Conservation (phyloP, 106 monocot species). For the Acorus calamus region DNA sequence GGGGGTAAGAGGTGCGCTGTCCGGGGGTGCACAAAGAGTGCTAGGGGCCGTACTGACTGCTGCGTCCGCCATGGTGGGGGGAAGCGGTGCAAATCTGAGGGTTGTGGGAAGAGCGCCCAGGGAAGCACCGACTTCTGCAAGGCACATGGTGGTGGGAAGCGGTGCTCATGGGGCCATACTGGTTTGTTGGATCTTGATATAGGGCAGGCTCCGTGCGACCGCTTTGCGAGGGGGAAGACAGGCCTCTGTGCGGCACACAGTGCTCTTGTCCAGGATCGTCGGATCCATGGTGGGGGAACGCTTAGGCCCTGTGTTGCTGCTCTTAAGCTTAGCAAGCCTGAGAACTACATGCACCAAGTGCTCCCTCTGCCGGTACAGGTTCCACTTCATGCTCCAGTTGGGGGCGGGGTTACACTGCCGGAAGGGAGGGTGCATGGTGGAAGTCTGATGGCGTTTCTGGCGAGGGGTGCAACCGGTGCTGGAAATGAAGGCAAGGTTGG, state of each 20-base stretch:
- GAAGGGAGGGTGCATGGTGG: constrained; percentile 95
- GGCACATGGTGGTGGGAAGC: constrained; percentile 55
- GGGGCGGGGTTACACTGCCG: constrained; percentile 2
- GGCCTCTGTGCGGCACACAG: constrained; percentile 19
- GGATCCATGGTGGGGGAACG: constrained; percentile 13
- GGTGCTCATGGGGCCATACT: constrained; percentile 34
- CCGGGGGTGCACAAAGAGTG: constrained; percentile 37
- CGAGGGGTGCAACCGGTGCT: constrained; percentile 1
- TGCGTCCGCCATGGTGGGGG: constrained; percentile 56
- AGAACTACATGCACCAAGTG: constrained; percentile 7
- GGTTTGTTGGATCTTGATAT: constrained; percentile 2
- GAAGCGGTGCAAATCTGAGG: constrained; percentile 34
- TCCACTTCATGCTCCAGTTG: no score
- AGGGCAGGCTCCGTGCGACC: constrained; percentile 7
- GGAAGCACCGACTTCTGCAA: constrained; percentile 61
- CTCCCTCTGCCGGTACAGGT: background rate
- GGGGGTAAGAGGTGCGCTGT: constrained; percentile 54
- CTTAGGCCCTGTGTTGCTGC: background rate
- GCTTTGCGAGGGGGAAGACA: constrained; percentile 13
- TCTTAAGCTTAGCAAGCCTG: background rate
- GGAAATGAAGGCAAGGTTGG: constrained; percentile 2
- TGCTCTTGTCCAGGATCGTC: constrained; percentile 15
- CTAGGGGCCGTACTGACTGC: constrained; percentile 34
- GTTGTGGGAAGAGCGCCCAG: constrained; percentile 57
- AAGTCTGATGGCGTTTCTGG: constrained; percentile 44